phyloP scores from a whole-genome alignment of 2,329 filamentous ascomycete species.

The Ascochyta clinopodiicola region DNA sequence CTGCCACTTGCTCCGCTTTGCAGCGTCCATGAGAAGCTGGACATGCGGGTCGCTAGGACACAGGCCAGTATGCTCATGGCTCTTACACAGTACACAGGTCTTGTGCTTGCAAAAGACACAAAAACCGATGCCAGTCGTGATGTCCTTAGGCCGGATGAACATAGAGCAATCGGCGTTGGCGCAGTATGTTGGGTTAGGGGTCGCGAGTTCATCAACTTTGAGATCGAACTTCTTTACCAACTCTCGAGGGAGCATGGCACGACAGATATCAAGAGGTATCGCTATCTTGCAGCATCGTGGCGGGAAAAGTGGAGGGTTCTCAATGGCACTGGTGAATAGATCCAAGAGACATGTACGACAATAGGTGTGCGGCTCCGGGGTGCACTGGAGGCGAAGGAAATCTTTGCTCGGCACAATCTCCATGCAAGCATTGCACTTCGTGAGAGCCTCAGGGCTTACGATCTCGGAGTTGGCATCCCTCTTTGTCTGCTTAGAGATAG shows the following conservation, averaged over 20 bases:
- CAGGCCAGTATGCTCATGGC: constrained; percentile 10
- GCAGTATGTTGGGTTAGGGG: constrained; percentile 27
- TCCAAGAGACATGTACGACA: constrained; percentile 30
- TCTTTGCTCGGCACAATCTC: not conserved
- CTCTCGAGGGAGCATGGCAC: constrained; percentile 13
- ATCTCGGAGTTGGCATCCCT: not conserved
- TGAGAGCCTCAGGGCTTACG: not conserved
- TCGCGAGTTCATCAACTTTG: constrained; percentile 26
- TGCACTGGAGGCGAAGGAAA: constrained; percentile 14
- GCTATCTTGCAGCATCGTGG: constrained; percentile 27
- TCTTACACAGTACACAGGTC: constrained; percentile 25
- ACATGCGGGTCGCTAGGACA: constrained; percentile 23
- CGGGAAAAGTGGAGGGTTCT: constrained; percentile 29
- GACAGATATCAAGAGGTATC: constrained; percentile 23
- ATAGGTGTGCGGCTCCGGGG: constrained; percentile 27
- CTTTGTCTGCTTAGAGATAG: not conserved
- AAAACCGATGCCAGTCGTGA: constrained; percentile 11
- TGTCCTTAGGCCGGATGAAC: constrained; percentile 19
- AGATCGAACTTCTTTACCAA: constrained; percentile 20
- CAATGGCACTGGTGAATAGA: constrained; percentile 27
- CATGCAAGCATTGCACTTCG: constrained; percentile 13
- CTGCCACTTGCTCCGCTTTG: constrained; percentile 27
- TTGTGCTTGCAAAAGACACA: constrained; percentile 20
- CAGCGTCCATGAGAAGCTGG: constrained; percentile 22
- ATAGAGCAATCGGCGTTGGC: constrained; percentile 15